Evolutionary conservation across 208 protist species (phyloP).

Genomic region (Acanthamoeba divionensis): DNA sequence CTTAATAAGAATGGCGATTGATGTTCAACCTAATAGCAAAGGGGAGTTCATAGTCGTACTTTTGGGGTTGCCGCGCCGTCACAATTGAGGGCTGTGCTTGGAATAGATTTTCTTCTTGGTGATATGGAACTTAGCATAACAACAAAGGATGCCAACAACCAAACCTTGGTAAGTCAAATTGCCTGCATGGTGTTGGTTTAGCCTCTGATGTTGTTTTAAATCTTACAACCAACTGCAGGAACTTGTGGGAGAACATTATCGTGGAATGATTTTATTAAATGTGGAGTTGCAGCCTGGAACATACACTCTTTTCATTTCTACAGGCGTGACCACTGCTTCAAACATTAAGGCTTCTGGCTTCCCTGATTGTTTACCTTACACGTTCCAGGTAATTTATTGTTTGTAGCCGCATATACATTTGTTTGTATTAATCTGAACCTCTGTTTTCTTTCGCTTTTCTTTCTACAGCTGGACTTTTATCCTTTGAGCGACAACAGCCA

Average conservation of each 20-base stretch:
- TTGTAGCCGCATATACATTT: too few species aligned
- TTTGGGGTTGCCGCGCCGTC: neutral
- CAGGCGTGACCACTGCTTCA: too few species aligned
- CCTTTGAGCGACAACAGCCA: too few species aligned
- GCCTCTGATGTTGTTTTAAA: neutral
- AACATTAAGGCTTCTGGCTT: neutral
- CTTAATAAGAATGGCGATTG: too few species aligned
- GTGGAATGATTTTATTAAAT: neutral
- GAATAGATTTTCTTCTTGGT: conserved; percentile 22
- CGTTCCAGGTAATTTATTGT: conserved; percentile 7
- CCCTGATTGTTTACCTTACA: neutral
- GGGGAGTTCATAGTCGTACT: too few species aligned
- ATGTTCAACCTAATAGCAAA: too few species aligned
- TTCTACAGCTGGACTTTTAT: too few species aligned
- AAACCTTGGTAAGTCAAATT: neutral
- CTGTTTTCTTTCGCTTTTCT: too few species aligned
- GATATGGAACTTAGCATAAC: conserved; percentile 16
- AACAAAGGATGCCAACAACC: neutral
- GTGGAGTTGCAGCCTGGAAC: neutral
- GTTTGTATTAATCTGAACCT: too few species aligned
- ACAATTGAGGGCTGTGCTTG: neutral
- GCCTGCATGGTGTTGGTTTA: neutral
- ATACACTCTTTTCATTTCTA: too few species aligned
- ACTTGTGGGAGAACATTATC: neutral
- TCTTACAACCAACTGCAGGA: neutral